Conservation (phyloP, 2,329 filamentous ascomycete species). For the Trichothecium sympodiale region DNA sequence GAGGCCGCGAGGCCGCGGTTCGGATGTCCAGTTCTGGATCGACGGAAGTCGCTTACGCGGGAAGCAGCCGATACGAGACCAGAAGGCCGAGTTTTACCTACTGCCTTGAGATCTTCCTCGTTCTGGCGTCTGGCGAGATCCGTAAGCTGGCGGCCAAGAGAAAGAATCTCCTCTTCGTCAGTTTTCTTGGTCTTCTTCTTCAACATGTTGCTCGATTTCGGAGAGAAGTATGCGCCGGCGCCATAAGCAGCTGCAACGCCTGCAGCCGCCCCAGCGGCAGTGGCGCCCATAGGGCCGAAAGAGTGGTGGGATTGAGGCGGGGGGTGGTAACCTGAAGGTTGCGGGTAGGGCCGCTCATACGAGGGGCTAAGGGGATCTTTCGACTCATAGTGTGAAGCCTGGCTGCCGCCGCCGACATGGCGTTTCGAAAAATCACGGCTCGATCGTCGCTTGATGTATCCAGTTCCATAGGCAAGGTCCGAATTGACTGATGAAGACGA, state of each 20-base stretch:
- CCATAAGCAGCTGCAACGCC: slow-evolving; percentile 3
- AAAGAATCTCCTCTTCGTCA: slow-evolving; percentile 43
- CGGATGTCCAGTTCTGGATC: slow-evolving; percentile 15
- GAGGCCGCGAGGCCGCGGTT: slow-evolving; percentile 28
- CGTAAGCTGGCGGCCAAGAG: slow-evolving; percentile 42
- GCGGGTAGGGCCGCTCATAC: too few species aligned
- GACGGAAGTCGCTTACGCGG: slow-evolving; percentile 29
- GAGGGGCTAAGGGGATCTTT: too few species aligned
- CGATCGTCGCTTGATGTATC: slow-evolving; percentile 34
- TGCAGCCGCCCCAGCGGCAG: neutral
- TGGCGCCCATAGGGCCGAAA: neutral
- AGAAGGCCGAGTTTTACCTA: slow-evolving; percentile 17
- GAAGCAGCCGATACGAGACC: slow-evolving; percentile 25
- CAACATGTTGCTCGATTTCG: neutral
- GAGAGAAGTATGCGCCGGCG: neutral
- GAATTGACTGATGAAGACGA: slow-evolving; percentile 58
- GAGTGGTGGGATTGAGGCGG: slow-evolving; percentile 4
- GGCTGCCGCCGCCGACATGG: neutral
- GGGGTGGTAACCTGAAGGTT: slow-evolving; percentile 3
- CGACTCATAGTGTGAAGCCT: neutral
- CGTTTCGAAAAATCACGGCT: slow-evolving; percentile 15
- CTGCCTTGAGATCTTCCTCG: slow-evolving; percentile 32
- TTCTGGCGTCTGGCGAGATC: slow-evolving; percentile 41
- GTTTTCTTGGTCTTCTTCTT: slow-evolving; percentile 2
- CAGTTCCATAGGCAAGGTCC: slow-evolving; percentile 57